These are phyloP conservation scores for Bolboschoenoplectus hybrid DNA, from an alignment of 202 grass and related monocot species.

Conservation along the genomic window DNA sequence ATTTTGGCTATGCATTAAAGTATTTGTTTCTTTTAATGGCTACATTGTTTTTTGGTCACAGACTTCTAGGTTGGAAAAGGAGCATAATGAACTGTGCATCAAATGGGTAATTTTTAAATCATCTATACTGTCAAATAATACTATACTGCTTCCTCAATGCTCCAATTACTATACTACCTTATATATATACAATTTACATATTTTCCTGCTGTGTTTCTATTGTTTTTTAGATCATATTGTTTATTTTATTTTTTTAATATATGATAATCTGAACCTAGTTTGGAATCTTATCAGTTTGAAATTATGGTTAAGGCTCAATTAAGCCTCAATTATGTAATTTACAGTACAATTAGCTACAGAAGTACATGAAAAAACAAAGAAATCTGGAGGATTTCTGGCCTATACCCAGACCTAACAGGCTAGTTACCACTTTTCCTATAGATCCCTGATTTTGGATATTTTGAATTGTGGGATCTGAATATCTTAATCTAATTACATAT, in stretches of 20 bases:
- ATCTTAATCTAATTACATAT: constrained; percentile 20
- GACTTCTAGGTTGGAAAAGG: constrained; percentile 80
- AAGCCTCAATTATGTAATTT: not conserved
- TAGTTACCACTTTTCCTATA: not conserved
- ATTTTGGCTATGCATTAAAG: constrained; percentile 29
- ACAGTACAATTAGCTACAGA: not conserved
- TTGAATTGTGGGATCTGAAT: not conserved
- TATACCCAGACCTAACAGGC: not conserved
- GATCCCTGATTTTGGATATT: not conserved
- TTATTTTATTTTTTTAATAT: not conserved
- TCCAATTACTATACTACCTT: not conserved
- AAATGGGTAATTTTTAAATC: constrained; percentile 57
- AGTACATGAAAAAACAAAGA: not conserved
- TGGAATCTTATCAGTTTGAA: not conserved
- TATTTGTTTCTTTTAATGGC: constrained; percentile 18
- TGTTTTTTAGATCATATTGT: constrained; percentile 9
- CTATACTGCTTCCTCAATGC: not conserved
- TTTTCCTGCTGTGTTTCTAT: not conserved
- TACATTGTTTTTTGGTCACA: constrained; percentile 42
- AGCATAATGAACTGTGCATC: constrained; percentile 81
- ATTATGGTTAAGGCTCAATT: not conserved
- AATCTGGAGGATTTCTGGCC: not conserved
- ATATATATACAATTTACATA: not conserved
- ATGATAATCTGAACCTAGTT: not conserved
- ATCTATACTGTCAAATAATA: constrained; percentile 1